These are phyloP conservation scores for Yarrowia yakushimensis DNA, from an alignment of 805 yeast species.

Conservation along the genomic window DNA sequence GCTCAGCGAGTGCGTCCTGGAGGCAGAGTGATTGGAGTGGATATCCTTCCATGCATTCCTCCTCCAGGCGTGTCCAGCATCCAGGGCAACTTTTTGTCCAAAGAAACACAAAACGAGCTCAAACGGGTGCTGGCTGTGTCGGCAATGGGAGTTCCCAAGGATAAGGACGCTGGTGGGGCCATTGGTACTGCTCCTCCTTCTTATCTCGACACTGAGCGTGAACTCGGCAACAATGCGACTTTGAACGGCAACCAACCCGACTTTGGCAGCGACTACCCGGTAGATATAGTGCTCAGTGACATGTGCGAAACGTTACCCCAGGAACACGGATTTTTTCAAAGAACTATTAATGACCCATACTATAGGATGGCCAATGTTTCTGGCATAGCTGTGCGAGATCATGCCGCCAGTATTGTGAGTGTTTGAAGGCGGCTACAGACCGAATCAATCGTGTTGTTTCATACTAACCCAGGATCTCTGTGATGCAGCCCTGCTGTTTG, in stretches of 20 bases:
- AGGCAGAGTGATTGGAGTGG: constrained; percentile 73
- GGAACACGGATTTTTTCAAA: constrained; percentile 49
- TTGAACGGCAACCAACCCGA: constrained; percentile 16
- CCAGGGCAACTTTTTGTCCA: constrained; percentile 82
- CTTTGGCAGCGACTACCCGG: constrained; percentile 39
- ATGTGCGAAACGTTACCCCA: constrained; percentile 67
- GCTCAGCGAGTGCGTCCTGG: constrained; percentile 47
- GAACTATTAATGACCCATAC: constrained; percentile 74
- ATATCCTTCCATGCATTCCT: constrained; percentile 72
- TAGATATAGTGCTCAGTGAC: constrained; percentile 72
- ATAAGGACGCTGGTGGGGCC: constrained; percentile 25
- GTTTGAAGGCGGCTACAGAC: too few species aligned
- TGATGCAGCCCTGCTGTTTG: constrained; percentile 80
- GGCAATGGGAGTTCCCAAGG: constrained; percentile 31
- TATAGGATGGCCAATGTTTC: constrained; percentile 92
- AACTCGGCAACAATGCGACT: neutral
- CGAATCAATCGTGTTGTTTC: too few species aligned
- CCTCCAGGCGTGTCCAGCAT: constrained; percentile 75
- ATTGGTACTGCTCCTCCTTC: constrained; percentile 24
- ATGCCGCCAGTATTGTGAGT: constrained; percentile 68
- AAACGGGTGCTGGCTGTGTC: constrained; percentile 32
- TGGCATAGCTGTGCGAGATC: constrained; percentile 79
- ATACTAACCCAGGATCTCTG: constrained; percentile 58
- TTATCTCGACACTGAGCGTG: constrained; percentile 35
- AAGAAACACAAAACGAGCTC: constrained; percentile 40